Base-by-base conservation (phyloP, 139 green algal genomes). In the Spirogloea muscicola region DNA sequence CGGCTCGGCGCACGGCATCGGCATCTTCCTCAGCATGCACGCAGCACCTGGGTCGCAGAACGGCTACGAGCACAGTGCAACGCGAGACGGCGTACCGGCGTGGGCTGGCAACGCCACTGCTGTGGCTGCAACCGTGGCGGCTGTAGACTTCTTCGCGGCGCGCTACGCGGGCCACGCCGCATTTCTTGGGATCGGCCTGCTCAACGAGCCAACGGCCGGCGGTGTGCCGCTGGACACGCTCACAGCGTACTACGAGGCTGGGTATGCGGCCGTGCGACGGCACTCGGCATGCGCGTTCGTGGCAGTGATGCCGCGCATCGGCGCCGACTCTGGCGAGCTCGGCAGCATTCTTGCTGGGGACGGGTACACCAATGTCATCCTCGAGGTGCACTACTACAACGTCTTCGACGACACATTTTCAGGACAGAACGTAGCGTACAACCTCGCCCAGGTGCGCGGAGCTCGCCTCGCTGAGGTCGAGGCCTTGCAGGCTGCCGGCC, bases 291-390 rank as follows among this genome's bases (percentile, higher is more conserved):
- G 65, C 43, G 65, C 65, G 41, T 31, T 48, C 52, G 65, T 74
- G 34, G 37, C 52, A 21, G 36, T 74, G 18, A 27, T 27, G 3
- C 40, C 65, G 42, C 65, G 65, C n/a, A 39, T 74, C 18, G 65
- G 42, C 43, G 43, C 49, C 18, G 49, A 46, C 27, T 27, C 49
- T 27, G 33, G 27, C 27, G 49, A 59, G 49, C 52, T 74, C 9
- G 43, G 62, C 18, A n/a, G 16, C 5, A 38, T 74, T 3, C 61
- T 74, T 42, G 62, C 65, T n/a, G 52, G 29, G 3, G 34, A 58
- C 13, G 52, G 21, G 33, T 63, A 63, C 43, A 74, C 65, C 3
- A 74, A 74, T 27, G 65, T 62, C 7, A 33, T 62, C 18, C 40
- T 43, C 7, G 52, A 62, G 38, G 52, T 62, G 7, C 52, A 62